Conservation (phyloP, 164 flowering plant genomes). For the Echeveria elegans region DNA sequence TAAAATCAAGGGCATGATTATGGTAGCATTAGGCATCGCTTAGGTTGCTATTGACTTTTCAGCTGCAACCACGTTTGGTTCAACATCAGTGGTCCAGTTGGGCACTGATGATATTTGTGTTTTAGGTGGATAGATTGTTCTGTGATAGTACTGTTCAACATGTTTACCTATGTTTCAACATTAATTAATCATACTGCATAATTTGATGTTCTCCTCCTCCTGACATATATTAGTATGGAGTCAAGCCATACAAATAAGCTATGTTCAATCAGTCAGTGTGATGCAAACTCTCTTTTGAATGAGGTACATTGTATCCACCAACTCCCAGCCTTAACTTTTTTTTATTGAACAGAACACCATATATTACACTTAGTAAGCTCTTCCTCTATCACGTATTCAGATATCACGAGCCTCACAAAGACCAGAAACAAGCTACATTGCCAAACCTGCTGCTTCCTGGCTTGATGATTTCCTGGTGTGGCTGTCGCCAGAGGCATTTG, state of each 20-base stretch:
- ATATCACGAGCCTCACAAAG: constrained; percentile 65
- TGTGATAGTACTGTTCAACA: not conserved
- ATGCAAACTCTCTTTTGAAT: constrained; percentile 77
- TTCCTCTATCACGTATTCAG: constrained; percentile 27
- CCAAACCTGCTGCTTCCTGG: constrained; percentile 99
- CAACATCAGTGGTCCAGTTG: not conserved
- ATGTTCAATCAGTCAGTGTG: constrained; percentile 94
- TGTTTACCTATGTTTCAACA: not conserved
- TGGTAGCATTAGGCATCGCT: not conserved
- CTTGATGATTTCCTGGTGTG: constrained; percentile 98
- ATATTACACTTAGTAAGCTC: not conserved
- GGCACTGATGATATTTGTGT: not conserved
- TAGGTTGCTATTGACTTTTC: not conserved
- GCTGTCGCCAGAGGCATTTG: constrained; percentile 99
- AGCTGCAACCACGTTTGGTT: not conserved
- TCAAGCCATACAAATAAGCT: constrained; percentile 83
- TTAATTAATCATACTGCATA: not conserved
- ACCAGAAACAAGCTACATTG: constrained; percentile 83
- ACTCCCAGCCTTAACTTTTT: not conserved
- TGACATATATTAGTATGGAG: constrained; percentile 43
- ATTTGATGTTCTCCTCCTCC: not conserved
- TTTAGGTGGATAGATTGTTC: constrained; percentile 1
- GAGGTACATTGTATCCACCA: constrained; percentile 42
- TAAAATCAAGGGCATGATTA: not conserved
- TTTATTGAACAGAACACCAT: not conserved